Conservation (phyloP, 305 asterid species). For the Fraxinus albicans region DNA sequence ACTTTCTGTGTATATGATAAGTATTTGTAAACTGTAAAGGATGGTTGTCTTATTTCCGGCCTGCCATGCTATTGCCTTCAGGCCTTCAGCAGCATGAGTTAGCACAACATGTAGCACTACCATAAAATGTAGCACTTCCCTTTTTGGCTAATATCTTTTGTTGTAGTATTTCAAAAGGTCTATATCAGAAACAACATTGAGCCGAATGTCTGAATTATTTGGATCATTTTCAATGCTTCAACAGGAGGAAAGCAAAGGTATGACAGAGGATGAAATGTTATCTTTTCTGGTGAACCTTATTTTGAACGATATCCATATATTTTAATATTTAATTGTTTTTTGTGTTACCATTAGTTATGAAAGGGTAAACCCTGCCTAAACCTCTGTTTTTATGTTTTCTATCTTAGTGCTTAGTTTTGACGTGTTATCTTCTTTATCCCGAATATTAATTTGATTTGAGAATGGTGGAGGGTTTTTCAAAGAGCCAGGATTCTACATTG, state of each 20-base stretch:
- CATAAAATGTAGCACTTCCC: not conserved
- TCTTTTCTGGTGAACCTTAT: constrained; percentile 7
- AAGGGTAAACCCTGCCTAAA: not conserved
- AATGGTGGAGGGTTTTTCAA: not conserved
- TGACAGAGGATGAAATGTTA: constrained; percentile 6
- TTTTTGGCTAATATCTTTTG: constrained; percentile 28
- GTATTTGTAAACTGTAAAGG: not conserved
- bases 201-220: constrained; percentile 54
- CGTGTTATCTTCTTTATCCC: not conserved
- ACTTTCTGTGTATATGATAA: not conserved
- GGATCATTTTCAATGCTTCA: constrained; percentile 61
- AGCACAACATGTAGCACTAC: constrained; percentile 1
- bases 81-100: not conserved
- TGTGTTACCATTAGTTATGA: not conserved
- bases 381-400: not conserved
- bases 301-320: not conserved
- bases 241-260: constrained; percentile 59
- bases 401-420: not conserved
- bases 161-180: constrained; percentile 68
- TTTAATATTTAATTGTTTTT: not conserved
- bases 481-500: not conserved
- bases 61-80: constrained; percentile 8
- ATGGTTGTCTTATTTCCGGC: not conserved
- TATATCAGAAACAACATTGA: constrained; percentile 66
- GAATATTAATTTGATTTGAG: not conserved